phyloP scores from a whole-genome alignment of 176 grass and related monocot genomes.

The maize (Zea mays) region DNA sequence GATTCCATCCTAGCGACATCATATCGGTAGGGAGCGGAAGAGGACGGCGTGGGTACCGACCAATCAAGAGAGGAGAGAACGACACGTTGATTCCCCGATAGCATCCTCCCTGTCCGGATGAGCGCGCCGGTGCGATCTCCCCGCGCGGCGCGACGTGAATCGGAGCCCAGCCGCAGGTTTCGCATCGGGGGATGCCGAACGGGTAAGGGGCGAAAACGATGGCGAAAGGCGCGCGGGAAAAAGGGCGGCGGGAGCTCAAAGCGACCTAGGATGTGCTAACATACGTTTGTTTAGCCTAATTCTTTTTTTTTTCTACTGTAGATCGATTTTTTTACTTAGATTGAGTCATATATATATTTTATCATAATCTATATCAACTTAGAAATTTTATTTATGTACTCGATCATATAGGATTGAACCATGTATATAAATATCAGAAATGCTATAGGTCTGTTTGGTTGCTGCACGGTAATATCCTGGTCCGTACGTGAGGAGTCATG shows the following conservation, averaged over 20 bases:
- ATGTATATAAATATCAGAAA: too few species aligned
- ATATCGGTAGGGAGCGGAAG: constrained; percentile 34
- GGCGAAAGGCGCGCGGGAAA: neutral
- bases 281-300: too few species aligned
- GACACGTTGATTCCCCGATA: constrained; percentile 50
- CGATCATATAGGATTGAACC: too few species aligned
- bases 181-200: constrained; percentile 34
- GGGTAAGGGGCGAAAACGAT: neutral
- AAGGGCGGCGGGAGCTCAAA: constrained; percentile 15
- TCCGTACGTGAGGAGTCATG: too few species aligned
- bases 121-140: constrained; percentile 30
- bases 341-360: too few species aligned
- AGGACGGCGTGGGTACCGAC: constrained; percentile 19
- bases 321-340: too few species aligned
- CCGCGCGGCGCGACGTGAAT: constrained; percentile 34
- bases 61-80: constrained; percentile 28
- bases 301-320: too few species aligned
- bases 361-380: too few species aligned
- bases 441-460: too few species aligned
- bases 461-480: too few species aligned
- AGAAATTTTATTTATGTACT: too few species aligned
- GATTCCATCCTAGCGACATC: constrained; percentile 48
- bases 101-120: constrained; percentile 40
- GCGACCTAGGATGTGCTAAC: neutral
- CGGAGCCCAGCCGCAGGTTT: constrained; percentile 33